Percentiles rank a stretch among this genome's conserved stretches.
phyloP scores from a whole-genome alignment of 441 rosid species.

The Pelargonium australe region DNA sequence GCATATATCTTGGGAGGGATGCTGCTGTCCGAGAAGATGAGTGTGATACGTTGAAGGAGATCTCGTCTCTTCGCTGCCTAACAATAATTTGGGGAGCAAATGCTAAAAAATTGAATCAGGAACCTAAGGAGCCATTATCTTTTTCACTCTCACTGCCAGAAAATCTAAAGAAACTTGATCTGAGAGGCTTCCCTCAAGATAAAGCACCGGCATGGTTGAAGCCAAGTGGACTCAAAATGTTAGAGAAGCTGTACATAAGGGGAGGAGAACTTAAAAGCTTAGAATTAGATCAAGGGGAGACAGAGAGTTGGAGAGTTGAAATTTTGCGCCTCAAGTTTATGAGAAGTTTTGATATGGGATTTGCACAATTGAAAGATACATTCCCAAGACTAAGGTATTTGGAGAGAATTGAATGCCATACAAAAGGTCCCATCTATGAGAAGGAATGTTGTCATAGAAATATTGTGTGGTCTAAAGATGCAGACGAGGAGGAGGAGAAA shows the following conservation, averaged over 20 bases:
- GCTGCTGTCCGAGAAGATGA: background rate
- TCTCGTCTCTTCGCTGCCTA: slow-evolving; percentile 10
- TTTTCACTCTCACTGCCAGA: background rate
- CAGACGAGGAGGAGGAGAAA: background rate
- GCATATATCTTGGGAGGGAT: slow-evolving; percentile 13
- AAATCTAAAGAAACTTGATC: slow-evolving; percentile 11
- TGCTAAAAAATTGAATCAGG: background rate
- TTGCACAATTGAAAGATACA: background rate
- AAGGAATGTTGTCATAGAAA: too few species aligned
- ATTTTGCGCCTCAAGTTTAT: slow-evolving; percentile 4
- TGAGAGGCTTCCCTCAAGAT: slow-evolving; percentile 4
- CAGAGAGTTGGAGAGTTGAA: slow-evolving; percentile 1
- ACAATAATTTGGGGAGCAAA: slow-evolving; percentile 7
- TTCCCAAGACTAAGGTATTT: background rate
- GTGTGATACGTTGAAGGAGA: background rate
- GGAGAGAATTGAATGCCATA: background rate
- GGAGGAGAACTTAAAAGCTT: slow-evolving; percentile 4
- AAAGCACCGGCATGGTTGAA: slow-evolving; percentile 6
- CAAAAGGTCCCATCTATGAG: too few species aligned
- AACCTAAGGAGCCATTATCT: background rate
- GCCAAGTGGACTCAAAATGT: background rate
- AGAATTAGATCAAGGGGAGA: background rate
- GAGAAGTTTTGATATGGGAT: slow-evolving; percentile 1
- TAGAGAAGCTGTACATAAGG: slow-evolving; percentile 10
- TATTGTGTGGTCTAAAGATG: background rate